Conservation (phyloP, 139 green algal species). For the Auxenochlorella pyrenoidosa region DNA sequence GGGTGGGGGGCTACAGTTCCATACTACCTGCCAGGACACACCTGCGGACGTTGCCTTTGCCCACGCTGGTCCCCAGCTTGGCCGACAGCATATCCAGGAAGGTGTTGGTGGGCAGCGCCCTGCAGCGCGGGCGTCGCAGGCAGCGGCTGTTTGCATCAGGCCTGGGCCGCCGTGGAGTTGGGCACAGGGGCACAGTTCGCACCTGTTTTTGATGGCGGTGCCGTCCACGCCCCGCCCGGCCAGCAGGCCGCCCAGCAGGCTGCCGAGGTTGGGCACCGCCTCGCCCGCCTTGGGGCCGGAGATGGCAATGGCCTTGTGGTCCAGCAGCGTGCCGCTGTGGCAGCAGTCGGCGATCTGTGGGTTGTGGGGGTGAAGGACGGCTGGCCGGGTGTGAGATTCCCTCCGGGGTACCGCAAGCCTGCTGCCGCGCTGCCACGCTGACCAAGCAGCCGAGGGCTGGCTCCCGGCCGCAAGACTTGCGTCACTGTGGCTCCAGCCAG, state of each 20-base stretch:
- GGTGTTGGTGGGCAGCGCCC: constrained; percentile 40
- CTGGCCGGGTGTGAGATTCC: no score
- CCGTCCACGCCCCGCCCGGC: not conserved
- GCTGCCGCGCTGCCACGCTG: no score
- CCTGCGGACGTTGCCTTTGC: constrained; percentile 35
- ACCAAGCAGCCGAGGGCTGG: no score
- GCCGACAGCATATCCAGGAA: constrained; percentile 35
- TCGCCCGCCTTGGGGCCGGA: constrained; percentile 54
- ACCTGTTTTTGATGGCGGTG: constrained; percentile 39
- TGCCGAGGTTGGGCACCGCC: not conserved
- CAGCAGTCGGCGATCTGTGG: constrained; percentile 67
- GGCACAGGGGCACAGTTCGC: not conserved
- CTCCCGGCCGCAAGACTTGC: no score
- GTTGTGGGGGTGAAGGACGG: no score
- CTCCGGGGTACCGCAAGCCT: no score
- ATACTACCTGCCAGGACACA: no score
- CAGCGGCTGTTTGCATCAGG: not conserved
- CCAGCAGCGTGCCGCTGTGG: constrained; percentile 73
- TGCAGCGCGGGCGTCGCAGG: not conserved
- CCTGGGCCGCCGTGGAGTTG: not conserved
- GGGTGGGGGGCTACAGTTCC: no score
- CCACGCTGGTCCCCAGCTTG: constrained; percentile 32
- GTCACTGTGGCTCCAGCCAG: no score
- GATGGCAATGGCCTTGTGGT: constrained; percentile 62
- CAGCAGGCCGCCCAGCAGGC: constrained; percentile 24